These are phyloP conservation scores for Lentinula aciculospora DNA, from an alignment of 768 basidiomycete species.

Conservation along the genomic window DNA sequence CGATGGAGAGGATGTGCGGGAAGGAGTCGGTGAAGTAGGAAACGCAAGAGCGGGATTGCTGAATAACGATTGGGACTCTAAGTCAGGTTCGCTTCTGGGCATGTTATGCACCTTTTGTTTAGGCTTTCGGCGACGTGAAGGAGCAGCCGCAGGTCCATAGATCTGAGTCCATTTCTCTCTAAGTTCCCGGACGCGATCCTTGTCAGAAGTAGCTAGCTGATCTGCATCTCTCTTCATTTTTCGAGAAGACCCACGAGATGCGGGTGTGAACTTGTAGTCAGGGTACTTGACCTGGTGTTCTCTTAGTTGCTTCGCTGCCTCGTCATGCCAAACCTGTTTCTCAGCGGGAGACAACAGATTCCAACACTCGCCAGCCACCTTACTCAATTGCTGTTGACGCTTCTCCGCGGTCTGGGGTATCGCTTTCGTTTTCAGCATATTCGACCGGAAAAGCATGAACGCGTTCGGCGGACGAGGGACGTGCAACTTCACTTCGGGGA, in stretches of 20 bases:
- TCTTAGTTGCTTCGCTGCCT: conserved; percentile 41
- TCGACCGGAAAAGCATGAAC: conserved; percentile 81
- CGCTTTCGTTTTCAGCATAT: conserved; percentile 44
- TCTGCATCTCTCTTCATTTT: background rate
- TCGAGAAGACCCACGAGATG: conserved; percentile 26
- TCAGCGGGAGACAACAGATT: conserved; percentile 42
- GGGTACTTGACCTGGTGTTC: conserved; percentile 50
- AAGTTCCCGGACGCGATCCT: conserved; percentile 21
- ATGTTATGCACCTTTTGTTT: conserved; percentile 17
- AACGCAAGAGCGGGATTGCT: background rate
- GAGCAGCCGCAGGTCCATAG: conserved; percentile 24
- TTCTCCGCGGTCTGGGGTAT: conserved; percentile 47
- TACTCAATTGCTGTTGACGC: conserved; percentile 70
- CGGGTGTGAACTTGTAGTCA: conserved; percentile 60
- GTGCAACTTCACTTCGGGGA: background rate
- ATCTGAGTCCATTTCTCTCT: conserved; percentile 28
- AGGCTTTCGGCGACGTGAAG: conserved; percentile 13
- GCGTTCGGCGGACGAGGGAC: conserved; percentile 78
- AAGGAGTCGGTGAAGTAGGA: background rate
- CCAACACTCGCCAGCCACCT: conserved; percentile 69
- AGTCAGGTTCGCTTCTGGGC: background rate
- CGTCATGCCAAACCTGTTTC: conserved; percentile 38
- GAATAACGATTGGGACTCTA: background rate
- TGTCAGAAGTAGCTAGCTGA: conserved; percentile 8
- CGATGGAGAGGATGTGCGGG: background rate